phyloP scores from a whole-genome alignment of 2,329 filamentous ascomycete genomes.

The Botryosphaeria agaves region DNA sequence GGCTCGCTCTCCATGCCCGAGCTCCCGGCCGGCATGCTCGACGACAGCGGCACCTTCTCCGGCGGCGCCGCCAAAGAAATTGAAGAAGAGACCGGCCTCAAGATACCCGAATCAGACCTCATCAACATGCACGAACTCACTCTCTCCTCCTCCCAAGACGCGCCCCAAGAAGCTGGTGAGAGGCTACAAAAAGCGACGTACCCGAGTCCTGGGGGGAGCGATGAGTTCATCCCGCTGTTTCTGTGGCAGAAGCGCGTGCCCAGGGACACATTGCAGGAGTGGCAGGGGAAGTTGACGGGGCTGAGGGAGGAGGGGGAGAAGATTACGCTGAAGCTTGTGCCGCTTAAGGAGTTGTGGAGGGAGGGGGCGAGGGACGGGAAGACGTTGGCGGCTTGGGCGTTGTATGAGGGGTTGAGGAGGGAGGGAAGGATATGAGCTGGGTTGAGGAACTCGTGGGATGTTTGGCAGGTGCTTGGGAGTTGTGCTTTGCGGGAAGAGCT shows the following conservation, averaged over 20 bases:
- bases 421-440: conserved; percentile 28
- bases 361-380: conserved; percentile 38
- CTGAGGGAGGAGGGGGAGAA: conserved; percentile 38
- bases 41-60: conserved; percentile 33
- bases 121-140: conserved; percentile 37
- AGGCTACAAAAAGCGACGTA: conserved; percentile 32
- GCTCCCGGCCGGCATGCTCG: conserved; percentile 43
- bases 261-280: conserved; percentile 27
- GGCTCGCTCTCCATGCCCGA: conserved; percentile 36
- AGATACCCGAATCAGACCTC: conserved; percentile 30
- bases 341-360: conserved; percentile 33
- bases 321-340: conserved; percentile 39
- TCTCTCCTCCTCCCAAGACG: conserved; percentile 9
- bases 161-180: conserved; percentile 12
- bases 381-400: conserved; percentile 34
- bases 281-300: conserved; percentile 37
- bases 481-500: too few relatives aligned
- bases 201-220: conserved; percentile 36
- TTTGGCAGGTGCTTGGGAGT: too few relatives aligned
- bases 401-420: conserved; percentile 34
- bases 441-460: too few relatives aligned
- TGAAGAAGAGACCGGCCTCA: conserved; percentile 37
- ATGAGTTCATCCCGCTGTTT: conserved; percentile 41
- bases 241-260: conserved; percentile 35
- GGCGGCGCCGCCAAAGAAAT: conserved; percentile 40